Percentiles rank a stretch among this genome's conserved stretches.
These are phyloP conservation scores for Emericellopsis atlantica DNA, from an alignment of 2,329 filamentous ascomycete species.

Conservation along the genomic window DNA sequence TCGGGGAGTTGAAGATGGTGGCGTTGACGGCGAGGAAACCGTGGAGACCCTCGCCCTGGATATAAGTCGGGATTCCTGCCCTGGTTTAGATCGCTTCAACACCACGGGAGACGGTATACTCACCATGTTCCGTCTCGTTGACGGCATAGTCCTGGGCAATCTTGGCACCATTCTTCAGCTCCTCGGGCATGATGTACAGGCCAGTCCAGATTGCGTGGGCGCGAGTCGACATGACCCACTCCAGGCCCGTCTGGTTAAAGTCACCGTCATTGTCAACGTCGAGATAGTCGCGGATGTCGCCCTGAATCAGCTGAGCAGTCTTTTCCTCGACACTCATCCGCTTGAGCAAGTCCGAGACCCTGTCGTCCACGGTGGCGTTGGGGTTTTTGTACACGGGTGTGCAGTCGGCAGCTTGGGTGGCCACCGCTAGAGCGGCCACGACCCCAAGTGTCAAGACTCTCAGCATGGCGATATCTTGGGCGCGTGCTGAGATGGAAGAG, in stretches of 20 bases:
- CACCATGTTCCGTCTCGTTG: conserved; percentile 25
- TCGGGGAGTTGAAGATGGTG: conserved; percentile 70
- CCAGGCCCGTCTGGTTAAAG: conserved; percentile 57
- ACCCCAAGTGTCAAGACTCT: conserved; percentile 7
- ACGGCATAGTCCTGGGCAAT: conserved; percentile 56
- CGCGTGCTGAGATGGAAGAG: too few species aligned
- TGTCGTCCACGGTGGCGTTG: conserved; percentile 45
- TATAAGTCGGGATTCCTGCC: conserved; percentile 60
- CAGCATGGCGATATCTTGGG: conserved; percentile 8
- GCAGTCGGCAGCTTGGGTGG: conserved; percentile 11
- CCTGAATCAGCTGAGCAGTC: conserved; percentile 54
- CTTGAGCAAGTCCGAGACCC: conserved; percentile 54
- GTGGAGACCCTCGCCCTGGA: conserved; percentile 65
- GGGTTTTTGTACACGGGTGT: conserved; percentile 49
- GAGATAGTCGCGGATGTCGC: conserved; percentile 63
- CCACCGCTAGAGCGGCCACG: conserved; percentile 10
- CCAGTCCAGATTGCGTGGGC: conserved; percentile 64
- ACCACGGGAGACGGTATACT: not conserved
- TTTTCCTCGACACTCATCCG: conserved; percentile 69
- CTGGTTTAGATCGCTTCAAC: not conserved
- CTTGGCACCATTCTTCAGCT: conserved; percentile 49
- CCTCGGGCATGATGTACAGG: conserved; percentile 50
- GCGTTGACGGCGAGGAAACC: conserved; percentile 60
- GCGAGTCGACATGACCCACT: conserved; percentile 51
- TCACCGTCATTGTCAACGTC: conserved; percentile 46